phyloP scores from a whole-genome alignment of 225 moss, liverwort and hornwort genomes.

The Sphagnum contortum region DNA sequence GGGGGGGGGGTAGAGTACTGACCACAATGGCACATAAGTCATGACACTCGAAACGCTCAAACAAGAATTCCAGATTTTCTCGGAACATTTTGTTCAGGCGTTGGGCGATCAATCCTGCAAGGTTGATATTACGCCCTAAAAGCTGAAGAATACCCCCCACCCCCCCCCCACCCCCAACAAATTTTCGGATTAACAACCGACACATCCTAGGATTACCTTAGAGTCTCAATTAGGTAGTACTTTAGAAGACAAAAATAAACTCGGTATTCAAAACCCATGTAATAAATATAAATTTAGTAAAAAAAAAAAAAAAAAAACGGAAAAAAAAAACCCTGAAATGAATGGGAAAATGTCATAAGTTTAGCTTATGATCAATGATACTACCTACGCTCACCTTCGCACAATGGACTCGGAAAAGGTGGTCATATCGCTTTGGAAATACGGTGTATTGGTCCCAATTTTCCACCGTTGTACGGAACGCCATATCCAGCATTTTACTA shows the following conservation, averaged over 20 bases:
- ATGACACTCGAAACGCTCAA: conserved; percentile 53
- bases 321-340: no score
- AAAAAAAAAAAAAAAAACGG: no score
- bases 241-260: no score
- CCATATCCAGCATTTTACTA: conserved; percentile 39
- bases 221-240: no score
- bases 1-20: background rate
- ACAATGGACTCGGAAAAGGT: conserved; percentile 42
- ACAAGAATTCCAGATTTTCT: conserved; percentile 44
- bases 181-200: no score
- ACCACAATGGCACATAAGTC: conserved; percentile 52
- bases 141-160: conserved; percentile 20
- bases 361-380: no score
- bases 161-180: no score
- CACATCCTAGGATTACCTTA: no score
- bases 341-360: no score
- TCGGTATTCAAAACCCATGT: no score
- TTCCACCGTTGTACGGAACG: conserved; percentile 26
- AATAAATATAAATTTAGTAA: no score
- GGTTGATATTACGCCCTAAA: conserved; percentile 44
- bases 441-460: conserved; percentile 32
- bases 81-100: conserved; percentile 51
- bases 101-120: conserved; percentile 35
- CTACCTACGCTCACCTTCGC: conserved; percentile 22
- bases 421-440: conserved; percentile 48